A percentile compares a stretch with the other conserved stretches of the same genome.
Conservation (phyloP, 2,329 filamentous ascomycete genomes). For the Sclerotinia borealis region DNA sequence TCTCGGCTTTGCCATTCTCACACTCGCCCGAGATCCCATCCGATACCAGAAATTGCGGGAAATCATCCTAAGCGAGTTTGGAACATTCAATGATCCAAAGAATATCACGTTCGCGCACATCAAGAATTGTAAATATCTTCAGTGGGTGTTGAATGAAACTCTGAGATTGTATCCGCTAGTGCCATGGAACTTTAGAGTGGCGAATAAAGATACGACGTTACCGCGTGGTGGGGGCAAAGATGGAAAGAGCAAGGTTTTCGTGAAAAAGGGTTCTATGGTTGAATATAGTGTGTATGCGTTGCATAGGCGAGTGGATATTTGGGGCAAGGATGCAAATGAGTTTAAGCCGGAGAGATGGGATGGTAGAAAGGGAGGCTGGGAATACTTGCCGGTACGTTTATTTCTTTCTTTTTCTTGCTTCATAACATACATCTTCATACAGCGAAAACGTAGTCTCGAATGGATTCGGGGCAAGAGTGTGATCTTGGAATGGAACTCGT, state of each 20-base stretch:
- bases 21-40: slow-evolving; percentile 32
- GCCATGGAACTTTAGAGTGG: slow-evolving; percentile 45
- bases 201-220: slow-evolving; percentile 27
- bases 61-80: slow-evolving; percentile 35
- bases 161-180: slow-evolving; percentile 50
- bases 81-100: slow-evolving; percentile 28
- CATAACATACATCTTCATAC: neutral
- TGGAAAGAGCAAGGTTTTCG: slow-evolving; percentile 31
- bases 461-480: no score
- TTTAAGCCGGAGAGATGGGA: slow-evolving; percentile 36
- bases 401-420: neutral
- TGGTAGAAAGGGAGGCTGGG: slow-evolving; percentile 40
- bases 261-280: slow-evolving; percentile 28
- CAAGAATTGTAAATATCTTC: slow-evolving; percentile 29
- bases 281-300: slow-evolving; percentile 32
- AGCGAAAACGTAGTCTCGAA: neutral
- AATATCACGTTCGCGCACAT: slow-evolving; percentile 28
- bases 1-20: slow-evolving; percentile 33
- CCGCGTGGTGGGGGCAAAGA: slow-evolving; percentile 35
- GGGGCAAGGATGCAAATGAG: slow-evolving; percentile 33
- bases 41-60: slow-evolving; percentile 40
- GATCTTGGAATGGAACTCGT: neutral
- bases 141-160: slow-evolving; percentile 33
- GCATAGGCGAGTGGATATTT: slow-evolving; percentile 35
- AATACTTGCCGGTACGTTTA: slow-evolving; percentile 33